Base-by-base conservation (phyloP, 768 basidiomycete species). In the Lentinus tigrinus region DNA sequence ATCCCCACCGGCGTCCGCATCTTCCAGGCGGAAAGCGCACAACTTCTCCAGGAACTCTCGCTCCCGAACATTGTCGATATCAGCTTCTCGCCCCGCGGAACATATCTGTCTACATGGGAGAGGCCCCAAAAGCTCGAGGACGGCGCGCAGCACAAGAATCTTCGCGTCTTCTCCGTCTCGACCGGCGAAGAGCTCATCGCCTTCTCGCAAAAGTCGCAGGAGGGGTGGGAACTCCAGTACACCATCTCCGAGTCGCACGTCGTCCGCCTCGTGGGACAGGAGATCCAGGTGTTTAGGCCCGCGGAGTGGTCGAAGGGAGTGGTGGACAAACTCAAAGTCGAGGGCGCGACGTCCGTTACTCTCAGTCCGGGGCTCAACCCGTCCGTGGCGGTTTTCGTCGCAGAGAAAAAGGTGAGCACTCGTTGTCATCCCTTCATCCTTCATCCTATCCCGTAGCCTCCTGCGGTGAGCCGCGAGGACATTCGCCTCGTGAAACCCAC, bases 41-140 rank as follows among this genome's bases (percentile, higher is more conserved):
- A 84, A 70, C 79, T 93, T 56, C 78, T 95, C 58, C 84, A 84
- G 64, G 89, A 93, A 68, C 83, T 96, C 60, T 72, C 80, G 44
- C 76, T 91, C 50, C 80, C 88, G 66, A 90, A 88, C 66, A 81
- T 90, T 61, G 70, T 94, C 52, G 97, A 98, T 69, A 71, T 98
- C 65, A 82, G 82, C 66, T 97, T 99, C 74, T 98, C 96, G 6
- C 95, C 97, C 10, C 84, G 90, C 60, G 95, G 93, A 38, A 93
- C 91, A 0, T 98, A 93, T 73, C 69, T 99, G 42, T 95, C 93
- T 52, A 95, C 93, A 47, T 98, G 95, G 93, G 95, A 98, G 75
- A 85, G 97, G 57, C 92, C 89, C 64, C 85, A 85, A 66, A 97
- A 97, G 75, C 82, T 91, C 49, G 95, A 94, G 70, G 95, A 95